Conservation (phyloP, 257 asterid species). For the Solanum stenotomum region DNA sequence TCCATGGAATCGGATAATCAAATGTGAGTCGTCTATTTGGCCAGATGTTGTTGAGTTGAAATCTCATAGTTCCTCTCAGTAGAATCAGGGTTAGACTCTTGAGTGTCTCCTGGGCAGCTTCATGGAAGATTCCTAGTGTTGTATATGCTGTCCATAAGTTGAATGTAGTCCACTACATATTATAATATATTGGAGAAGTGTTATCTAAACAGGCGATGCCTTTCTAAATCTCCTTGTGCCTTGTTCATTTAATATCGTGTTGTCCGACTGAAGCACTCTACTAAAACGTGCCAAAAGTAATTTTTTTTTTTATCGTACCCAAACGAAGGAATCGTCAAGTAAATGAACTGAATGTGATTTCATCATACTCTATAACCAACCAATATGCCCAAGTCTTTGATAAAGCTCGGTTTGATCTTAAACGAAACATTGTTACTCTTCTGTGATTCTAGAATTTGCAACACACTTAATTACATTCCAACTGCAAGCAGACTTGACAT, state of each 20-base stretch:
- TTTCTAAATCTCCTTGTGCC: not conserved
- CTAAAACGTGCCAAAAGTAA: not conserved
- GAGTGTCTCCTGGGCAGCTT: not conserved
- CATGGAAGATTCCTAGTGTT: not conserved
- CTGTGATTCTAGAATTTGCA: not conserved
- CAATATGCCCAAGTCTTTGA: not conserved
- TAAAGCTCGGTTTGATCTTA: not conserved
- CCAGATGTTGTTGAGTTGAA: not conserved
- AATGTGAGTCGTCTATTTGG: not conserved
- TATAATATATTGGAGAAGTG: not conserved
- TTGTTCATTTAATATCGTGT: not conserved
- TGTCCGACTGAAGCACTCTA: not conserved
- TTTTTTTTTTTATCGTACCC: too few species aligned
- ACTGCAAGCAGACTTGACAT: not conserved
- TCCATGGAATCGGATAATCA: slow-evolving; percentile 23
- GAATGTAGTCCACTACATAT: not conserved
- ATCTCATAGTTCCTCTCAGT: not conserved
- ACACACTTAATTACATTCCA: not conserved
- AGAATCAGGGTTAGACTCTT: not conserved
- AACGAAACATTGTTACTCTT: not conserved
- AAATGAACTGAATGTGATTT: not conserved
- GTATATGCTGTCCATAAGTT: not conserved
- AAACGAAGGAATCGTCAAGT: not conserved
- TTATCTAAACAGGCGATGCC: not conserved
- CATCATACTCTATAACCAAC: not conserved